Base-by-base conservation (phyloP, 2,329 filamentous ascomycete species). In the Bipolaris zeicola region DNA sequence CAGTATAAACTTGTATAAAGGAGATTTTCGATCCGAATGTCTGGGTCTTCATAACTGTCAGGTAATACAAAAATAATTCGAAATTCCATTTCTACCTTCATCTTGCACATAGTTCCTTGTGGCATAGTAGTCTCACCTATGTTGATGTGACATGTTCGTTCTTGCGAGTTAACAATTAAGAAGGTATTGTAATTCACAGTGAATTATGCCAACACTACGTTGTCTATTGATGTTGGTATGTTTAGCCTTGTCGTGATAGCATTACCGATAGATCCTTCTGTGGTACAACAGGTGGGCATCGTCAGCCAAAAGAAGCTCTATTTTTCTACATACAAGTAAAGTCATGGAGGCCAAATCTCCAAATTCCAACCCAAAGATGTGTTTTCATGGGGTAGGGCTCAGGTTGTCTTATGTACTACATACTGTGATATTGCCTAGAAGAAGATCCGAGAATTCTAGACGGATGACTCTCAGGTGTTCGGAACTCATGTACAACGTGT, bases 101-200 rank as follows among this genome's bases (percentile, higher is more conserved):
- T 52, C 8, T 79, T 84, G 24, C 67, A 80, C 1, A 72, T 54
- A n/a, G 76, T 0, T 26, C 58, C 55, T 78, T 70, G 48, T 77
- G 75, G 55, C 73, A 79, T 2, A 65, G 69, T 8, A 77, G 44
- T 73, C 55, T 39, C 64, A 57, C 14, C 18, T 31, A 31, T 49
- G 11, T 28, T 11, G 2, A 10, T 77, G 3, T 57, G 48, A 24
- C 75, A 52, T 41, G 71, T 28, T 28, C 6, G 58, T 52, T 73
- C 73, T 55, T 44, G 13, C 39, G 39, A 31, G 54, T 41, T 4
- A 18, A 28, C 26, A 16, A 39, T 44, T 52, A 73, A 66, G 44
- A 68, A 52, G n/a, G 60, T 53, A 11, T 69, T 64, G 1, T 24
- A 31, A 0, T 11, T 57, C 5, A 63, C 36, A 28, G 20, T 42